Conservation (phyloP, 108 stramenopile genomes). For the Skeletonema tropicum region DNA sequence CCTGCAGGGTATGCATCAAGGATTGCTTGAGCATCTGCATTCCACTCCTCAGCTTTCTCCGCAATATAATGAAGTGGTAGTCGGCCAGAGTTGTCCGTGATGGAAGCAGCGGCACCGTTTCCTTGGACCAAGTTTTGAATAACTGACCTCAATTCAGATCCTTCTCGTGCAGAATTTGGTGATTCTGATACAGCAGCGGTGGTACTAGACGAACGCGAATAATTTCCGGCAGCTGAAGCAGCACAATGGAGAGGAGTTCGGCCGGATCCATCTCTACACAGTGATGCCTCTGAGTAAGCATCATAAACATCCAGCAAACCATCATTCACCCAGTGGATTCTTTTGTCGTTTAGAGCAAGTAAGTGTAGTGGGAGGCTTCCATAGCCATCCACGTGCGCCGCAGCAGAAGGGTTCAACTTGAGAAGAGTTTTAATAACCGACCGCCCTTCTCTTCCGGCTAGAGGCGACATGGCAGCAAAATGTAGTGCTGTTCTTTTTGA, state of each 20-base stretch:
- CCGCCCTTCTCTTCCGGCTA: conserved; percentile 55
- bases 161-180: not conserved
- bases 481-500: conserved; percentile 70
- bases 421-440: conserved; percentile 62
- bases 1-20: conserved; percentile 62
- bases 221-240: conserved; percentile 27
- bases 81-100: conserved; percentile 63
- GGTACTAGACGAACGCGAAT: conserved; percentile 18
- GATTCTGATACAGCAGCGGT: not conserved
- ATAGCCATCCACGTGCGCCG: conserved; percentile 48
- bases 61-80: conserved; percentile 73
- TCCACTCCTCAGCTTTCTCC: conserved; percentile 61
- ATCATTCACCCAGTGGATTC: conserved; percentile 65
- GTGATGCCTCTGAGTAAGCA: conserved; percentile 54
- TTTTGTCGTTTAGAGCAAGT: conserved; percentile 67
- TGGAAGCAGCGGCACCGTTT: conserved; percentile 53
- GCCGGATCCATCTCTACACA: conserved; percentile 54
- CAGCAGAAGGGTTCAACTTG: conserved; percentile 62
- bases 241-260: conserved; percentile 79
- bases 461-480: conserved; percentile 73
- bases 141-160: conserved; percentile 41
- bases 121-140: conserved; percentile 62
- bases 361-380: conserved; percentile 75
- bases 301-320: conserved; percentile 58
- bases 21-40: conserved; percentile 60